Base-by-base conservation (phyloP, 305 asterid genomes). In the Striga hermonthica region DNA sequence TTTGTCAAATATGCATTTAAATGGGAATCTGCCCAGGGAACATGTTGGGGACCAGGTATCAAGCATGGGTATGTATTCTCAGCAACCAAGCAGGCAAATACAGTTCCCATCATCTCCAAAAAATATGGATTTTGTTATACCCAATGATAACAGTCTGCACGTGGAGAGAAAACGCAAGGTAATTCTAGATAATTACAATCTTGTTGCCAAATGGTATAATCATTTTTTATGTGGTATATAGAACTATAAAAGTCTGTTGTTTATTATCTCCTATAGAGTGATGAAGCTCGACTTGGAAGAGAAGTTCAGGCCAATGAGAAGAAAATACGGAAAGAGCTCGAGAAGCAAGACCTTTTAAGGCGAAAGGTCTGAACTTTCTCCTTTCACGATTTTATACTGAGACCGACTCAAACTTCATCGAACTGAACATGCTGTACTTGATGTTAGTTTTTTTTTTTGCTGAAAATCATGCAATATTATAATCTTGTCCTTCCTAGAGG, bases 131-230 rank as follows among this genome's bases (percentile, higher is more conserved):
- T 67, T 78, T 16, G 43, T 73, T 66, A 47, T 76, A 14, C 80
- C 69, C 37, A 79, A 73, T 74, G 95, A 83, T 65, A 76, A 79
- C 69, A 67, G 70, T 70, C 62, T 85, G 74, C 86, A 68, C 64
- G 72, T 80, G 69, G 96, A 84, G 77, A 83, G 82, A 66, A 91
- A 94, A 71, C 89, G 96, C 78, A 94, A 94, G 98, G 99, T 88
- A 75, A 68, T 59, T 68, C 59, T 43, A 49, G 65, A 65, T 58
- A 10, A 45, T 40, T 72, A 57, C 34, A 66, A 43, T 61, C 60
- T 52, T 57, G 57, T 41, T 16, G 41, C 64, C 67, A 28, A 64
- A 52, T 62, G 62, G 16, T 49, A 61, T 11, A 31, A 16, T 63
- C 4, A 60, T 67, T 16, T 55, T 67, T 58, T 44, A 31, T 39